Base-by-base conservation (phyloP, 495 filamentous ascomycete genomes). In the Aspergillus nanangensis region DNA sequence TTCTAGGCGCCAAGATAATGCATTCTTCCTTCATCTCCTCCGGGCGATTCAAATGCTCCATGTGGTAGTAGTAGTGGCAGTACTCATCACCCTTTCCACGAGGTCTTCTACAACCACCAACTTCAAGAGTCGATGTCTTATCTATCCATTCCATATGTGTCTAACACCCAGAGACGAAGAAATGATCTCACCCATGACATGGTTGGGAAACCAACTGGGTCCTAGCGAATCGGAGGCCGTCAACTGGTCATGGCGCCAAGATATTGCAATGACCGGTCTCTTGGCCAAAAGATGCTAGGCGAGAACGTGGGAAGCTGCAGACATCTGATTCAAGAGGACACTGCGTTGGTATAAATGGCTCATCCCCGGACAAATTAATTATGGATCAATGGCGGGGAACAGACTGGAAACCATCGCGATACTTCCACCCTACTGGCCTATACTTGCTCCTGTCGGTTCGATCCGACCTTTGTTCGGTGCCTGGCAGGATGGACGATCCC, bases 291-390 rank as follows among this genome's bases (percentile, higher is more conserved):
- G 25, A 29, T 11, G 25, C 25, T 7, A 11, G 25, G 11, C 11
- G 25, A 29, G 38, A 41, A 41, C 38, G 38, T 41, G 38, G 20
- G 20, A 27, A 41, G 14, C 11, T 10, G 38, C 7, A 2, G 25
- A 23, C 38, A 23, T 41, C 38, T 41, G 38, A 41, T 41, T 41
- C 38, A 41, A 5, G 38, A 41, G 15, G 22, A 5, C 22, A 41
- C 14, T 24, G 21, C 25, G 11, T 29, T 11, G 25, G 5, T 29
- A 7, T n/a, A n/a, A n/a, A n/a, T n/a, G n/a, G n/a, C n/a, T n/a
- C n/a, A n/a, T n/a, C n/a, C n/a, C n/a, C n/a, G n/a, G n/a, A n/a
- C n/a, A n/a, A n/a, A n/a, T n/a, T n/a, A n/a, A n/a, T n/a, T n/a
- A n/a, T n/a, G n/a, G n/a, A n/a, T n/a, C n/a, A n/a, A n/a, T n/a